Evolutionary conservation across 164 flowering plant species (phyloP).

Genomic region (Annona squamosa): DNA sequence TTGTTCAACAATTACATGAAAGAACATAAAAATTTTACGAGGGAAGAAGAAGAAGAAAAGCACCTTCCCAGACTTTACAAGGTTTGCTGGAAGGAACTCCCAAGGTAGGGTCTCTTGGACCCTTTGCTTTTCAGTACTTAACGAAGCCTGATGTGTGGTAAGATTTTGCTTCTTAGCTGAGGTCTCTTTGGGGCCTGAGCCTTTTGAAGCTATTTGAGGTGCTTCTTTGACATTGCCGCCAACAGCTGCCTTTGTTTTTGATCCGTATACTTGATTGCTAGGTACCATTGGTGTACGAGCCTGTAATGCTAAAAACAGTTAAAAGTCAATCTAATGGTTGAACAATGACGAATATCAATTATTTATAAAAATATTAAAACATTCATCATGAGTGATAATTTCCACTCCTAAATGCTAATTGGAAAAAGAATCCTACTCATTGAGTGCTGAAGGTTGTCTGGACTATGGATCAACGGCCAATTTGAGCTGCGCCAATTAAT

Average conservation of each 20-base stretch:
- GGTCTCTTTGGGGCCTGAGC: conserved; percentile 14
- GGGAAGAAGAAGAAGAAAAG: background rate
- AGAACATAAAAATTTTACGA: background rate
- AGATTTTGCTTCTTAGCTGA: conserved; percentile 37
- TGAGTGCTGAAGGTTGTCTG: too few species aligned
- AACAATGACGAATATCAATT: background rate
- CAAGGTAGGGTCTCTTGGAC: conserved; percentile 37
- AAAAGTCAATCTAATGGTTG: background rate
- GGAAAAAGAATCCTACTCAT: too few species aligned
- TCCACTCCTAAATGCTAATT: too few species aligned
- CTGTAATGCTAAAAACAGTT: conserved; percentile 30
- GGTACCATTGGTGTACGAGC: conserved; percentile 28
- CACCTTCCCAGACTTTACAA: conserved; percentile 74
- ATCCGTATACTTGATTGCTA: conserved; percentile 18
- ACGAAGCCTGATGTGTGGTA: conserved; percentile 22
- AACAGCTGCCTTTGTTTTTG: conserved; percentile 20
- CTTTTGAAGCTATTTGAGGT: conserved; percentile 16
- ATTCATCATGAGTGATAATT: background rate
- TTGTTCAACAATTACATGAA: background rate
- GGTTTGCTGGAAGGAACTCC: conserved; percentile 59
- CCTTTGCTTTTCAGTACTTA: conserved; percentile 23
- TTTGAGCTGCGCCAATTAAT: background rate
- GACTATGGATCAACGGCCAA: background rate
- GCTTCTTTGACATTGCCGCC: conserved; percentile 26
- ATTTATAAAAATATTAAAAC: too few species aligned